These are phyloP conservation scores for Chlamydomonas asymmetrica DNA, from an alignment of 139 green algal genomes.

Conservation along the genomic window DNA sequence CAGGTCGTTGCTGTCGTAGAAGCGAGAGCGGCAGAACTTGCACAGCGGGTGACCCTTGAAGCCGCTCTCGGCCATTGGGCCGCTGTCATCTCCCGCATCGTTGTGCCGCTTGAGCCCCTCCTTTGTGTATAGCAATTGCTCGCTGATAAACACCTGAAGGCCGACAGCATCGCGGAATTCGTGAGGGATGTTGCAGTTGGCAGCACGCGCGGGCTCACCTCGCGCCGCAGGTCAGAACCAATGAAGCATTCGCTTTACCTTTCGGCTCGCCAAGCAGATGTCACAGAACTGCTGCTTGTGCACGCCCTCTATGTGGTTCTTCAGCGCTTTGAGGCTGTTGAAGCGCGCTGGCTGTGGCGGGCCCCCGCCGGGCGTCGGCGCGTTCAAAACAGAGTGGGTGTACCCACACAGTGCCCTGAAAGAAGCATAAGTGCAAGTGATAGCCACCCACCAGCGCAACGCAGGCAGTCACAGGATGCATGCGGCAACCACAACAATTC, in stretches of 20 bases:
- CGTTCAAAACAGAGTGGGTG: constrained; percentile 70
- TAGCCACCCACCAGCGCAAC: too few relatives aligned
- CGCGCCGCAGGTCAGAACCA: too few relatives aligned
- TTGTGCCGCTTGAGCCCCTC: constrained; percentile 79
- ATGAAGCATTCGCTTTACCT: too few relatives aligned
- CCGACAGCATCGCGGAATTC: neutral
- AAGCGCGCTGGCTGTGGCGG: constrained; percentile 40
- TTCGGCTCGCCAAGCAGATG: constrained; percentile 86
- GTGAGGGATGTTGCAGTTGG: too few relatives aligned
- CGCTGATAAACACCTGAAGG: constrained; percentile 83
- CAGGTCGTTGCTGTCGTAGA: constrained; percentile 88
- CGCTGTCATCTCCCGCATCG: constrained; percentile 69
- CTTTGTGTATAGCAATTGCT: constrained; percentile 90
- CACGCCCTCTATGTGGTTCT: constrained; percentile 59
- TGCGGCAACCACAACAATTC: neutral
- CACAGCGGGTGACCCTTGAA: constrained; percentile 82
- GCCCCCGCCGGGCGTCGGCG: constrained; percentile 8
- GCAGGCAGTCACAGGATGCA: neutral
- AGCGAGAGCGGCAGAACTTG: constrained; percentile 81
- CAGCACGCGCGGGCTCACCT: too few relatives aligned
- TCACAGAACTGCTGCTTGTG: constrained; percentile 84
- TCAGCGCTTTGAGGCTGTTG: constrained; percentile 59
- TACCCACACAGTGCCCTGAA: constrained; percentile 72
- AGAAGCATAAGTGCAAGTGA: too few relatives aligned
- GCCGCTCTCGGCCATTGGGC: constrained; percentile 74